Conservation (phyloP, 2,329 filamentous ascomycete genomes). For the Myriosclerotinia duriaeana region DNA sequence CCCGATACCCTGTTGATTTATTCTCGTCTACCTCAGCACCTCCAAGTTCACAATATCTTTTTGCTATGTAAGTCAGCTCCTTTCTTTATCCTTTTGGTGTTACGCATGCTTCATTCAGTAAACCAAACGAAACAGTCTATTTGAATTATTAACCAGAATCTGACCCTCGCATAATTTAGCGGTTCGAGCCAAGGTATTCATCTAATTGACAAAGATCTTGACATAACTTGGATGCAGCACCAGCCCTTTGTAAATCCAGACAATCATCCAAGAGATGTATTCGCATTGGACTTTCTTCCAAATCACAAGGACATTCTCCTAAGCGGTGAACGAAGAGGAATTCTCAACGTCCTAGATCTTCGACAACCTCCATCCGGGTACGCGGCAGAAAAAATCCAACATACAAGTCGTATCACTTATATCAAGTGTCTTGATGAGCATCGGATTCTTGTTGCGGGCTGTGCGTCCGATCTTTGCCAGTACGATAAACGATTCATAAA, state of each 20-base stretch:
- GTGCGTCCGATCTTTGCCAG: constrained; percentile 51
- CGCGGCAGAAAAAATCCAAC: constrained; percentile 35
- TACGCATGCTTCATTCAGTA: not conserved
- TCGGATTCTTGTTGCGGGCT: constrained; percentile 54
- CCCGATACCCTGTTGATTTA: not conserved
- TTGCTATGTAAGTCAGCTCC: constrained; percentile 12
- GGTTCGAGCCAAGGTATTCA: constrained; percentile 21
- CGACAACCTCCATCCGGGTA: constrained; percentile 35
- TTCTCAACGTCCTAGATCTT: constrained; percentile 39
- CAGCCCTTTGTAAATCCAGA: not conserved
- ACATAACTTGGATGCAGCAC: constrained; percentile 8
- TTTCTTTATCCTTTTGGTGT: too few species aligned
- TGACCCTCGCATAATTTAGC: not conserved
- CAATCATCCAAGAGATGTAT: constrained; percentile 44
- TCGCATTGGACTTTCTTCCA: constrained; percentile 51
- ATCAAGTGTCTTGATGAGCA: constrained; percentile 51
- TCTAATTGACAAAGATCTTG: constrained; percentile 14
- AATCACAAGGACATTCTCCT: constrained; percentile 49
- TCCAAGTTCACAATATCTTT: not conserved
- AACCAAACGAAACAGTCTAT: not conserved
- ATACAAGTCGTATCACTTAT: constrained; percentile 48
- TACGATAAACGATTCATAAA: constrained; percentile 55
- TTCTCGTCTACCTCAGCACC: constrained; percentile 15
- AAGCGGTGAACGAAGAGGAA: constrained; percentile 52
- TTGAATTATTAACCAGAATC: not conserved